A percentile compares a stretch with the other conserved stretches of the same genome.
Evolutionary conservation across 768 basidiomycete species (phyloP).

Genomic region (Cantharellus cinnabarinus): DNA sequence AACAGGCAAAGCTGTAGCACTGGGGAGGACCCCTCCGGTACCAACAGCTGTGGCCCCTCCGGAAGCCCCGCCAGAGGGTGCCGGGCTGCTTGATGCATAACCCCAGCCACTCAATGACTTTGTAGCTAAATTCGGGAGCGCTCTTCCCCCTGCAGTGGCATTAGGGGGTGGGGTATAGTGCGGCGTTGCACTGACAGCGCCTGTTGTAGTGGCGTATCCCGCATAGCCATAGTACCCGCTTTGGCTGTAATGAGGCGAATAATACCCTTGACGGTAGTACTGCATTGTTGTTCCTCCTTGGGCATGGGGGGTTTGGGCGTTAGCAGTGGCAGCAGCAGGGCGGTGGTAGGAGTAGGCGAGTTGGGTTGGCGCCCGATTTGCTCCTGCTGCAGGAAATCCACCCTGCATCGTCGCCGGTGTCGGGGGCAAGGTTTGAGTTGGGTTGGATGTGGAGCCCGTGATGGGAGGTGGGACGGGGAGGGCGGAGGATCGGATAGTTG

Average conservation of each 20-base stretch:
- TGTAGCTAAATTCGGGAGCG: not conserved
- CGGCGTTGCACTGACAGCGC: not conserved
- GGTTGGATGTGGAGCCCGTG: not conserved
- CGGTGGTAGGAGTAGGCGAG: not conserved
- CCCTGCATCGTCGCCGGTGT: not conserved
- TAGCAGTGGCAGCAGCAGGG: not conserved
- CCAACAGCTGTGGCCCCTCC: not conserved
- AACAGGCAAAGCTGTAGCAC: not conserved
- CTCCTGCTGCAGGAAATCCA: not conserved
- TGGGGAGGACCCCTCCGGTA: not conserved
- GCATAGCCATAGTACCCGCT: not conserved
- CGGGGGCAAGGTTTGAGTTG: not conserved
- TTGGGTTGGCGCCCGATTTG: not conserved
- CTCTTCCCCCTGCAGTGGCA: not conserved
- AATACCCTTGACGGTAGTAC: not conserved
- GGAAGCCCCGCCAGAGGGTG: not conserved
- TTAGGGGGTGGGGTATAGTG: not conserved
- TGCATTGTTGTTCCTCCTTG: not conserved
- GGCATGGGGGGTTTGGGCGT: not conserved
- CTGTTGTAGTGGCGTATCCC: not conserved
- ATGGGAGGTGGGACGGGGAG: conserved; percentile 3
- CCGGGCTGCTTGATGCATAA: not conserved
- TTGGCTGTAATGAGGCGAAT: not conserved
- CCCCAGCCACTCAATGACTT: not conserved
- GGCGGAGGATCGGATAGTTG: conserved; percentile 6